Evolutionary conservation across 2,329 filamentous ascomycete species (phyloP).

Genomic region (Pseudocercospora macadamiae): DNA sequence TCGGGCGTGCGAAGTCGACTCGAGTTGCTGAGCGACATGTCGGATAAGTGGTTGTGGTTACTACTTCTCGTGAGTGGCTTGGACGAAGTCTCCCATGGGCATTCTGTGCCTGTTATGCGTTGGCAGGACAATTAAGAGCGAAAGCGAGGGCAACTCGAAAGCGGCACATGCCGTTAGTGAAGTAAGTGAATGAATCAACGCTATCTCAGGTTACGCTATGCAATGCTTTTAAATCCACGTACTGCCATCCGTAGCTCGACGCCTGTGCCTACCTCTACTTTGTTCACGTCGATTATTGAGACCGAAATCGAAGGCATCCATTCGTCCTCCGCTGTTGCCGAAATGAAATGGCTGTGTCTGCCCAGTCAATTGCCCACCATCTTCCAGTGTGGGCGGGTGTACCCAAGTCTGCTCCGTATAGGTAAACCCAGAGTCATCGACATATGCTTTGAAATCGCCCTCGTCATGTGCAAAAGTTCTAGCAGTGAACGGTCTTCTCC

Average conservation of each 20-base stretch:
- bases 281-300: background rate
- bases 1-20: too few species aligned
- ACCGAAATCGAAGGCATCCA: conserved; percentile 1
- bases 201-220: background rate
- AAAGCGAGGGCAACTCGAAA: too few species aligned
- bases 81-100: too few species aligned
- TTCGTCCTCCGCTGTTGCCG: background rate
- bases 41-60: too few species aligned
- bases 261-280: background rate
- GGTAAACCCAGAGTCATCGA: conserved; percentile 42
- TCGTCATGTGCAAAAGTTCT: conserved; percentile 42
- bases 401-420: conserved; percentile 51
- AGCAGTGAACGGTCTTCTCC: background rate
- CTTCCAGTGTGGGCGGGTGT: conserved; percentile 48
- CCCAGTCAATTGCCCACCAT: conserved; percentile 36
- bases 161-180: too few species aligned
- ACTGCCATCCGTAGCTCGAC: background rate
- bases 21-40: too few species aligned
- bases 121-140: too few species aligned
- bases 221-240: background rate
- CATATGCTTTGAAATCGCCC: conserved; percentile 43
- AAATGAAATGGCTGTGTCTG: conserved; percentile 41
- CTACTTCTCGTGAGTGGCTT: too few species aligned
- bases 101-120: too few species aligned
- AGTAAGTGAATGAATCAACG: too few species aligned